Percentiles rank a stretch among this genome's conserved stretches.
phyloP scores from a whole-genome alignment of 331 rosid species.

The Spiraea crenata region DNA sequence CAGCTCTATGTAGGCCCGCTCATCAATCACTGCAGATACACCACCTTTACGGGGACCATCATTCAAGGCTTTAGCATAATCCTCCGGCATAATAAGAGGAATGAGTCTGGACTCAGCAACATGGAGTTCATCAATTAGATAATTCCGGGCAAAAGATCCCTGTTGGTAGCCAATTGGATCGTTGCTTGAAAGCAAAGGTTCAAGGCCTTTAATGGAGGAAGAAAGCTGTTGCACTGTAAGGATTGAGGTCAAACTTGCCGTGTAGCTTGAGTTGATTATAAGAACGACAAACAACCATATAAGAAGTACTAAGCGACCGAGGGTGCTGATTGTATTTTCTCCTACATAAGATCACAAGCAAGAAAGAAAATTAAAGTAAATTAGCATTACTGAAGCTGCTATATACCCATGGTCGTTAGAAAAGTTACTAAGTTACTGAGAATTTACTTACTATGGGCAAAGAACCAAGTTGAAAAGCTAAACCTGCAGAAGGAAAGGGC shows the following conservation, averaged over 20 bases:
- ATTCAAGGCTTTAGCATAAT: conserved; percentile 50
- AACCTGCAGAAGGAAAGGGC: conserved; percentile 56
- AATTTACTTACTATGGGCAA: conserved; percentile 65
- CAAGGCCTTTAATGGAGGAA: conserved; percentile 71
- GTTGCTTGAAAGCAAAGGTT: conserved; percentile 39
- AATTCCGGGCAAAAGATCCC: conserved; percentile 52
- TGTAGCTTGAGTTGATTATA: conserved; percentile 79
- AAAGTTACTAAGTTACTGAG: neutral
- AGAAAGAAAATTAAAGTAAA: neutral
- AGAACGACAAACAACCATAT: conserved; percentile 86
- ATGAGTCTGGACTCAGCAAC: conserved; percentile 58
- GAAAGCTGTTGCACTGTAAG: conserved; percentile 74
- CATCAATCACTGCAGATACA: conserved; percentile 65
- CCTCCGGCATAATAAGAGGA: conserved; percentile 51
- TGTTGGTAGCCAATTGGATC: conserved; percentile 66
- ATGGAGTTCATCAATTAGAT: conserved; percentile 48
- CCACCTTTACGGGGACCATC: conserved; percentile 70
- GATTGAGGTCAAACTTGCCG: conserved; percentile 89
- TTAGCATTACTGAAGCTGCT: conserved; percentile 25
- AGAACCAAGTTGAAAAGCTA: conserved; percentile 82
- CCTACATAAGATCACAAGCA: conserved; percentile 33
- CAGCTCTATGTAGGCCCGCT: conserved; percentile 64
- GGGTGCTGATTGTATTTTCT: conserved; percentile 80
- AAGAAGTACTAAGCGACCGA: conserved; percentile 67
- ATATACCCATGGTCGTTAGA: conserved; percentile 8